Conservation (phyloP, 164 flowering plant species). For the Aristolochia contorta region DNA sequence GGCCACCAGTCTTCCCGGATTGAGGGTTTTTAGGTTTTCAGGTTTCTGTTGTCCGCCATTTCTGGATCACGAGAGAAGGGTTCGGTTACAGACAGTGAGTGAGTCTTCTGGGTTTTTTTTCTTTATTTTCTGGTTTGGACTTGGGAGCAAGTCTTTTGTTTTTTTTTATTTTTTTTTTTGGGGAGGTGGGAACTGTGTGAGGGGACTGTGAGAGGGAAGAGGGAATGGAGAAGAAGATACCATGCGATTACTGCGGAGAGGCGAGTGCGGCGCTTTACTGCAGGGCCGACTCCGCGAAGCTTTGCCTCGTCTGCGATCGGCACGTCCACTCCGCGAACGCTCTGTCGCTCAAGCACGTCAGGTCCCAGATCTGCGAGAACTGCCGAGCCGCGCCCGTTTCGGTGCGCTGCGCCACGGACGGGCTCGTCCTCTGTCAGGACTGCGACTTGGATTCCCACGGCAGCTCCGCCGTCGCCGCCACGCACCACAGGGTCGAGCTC, state of each 20-base stretch:
- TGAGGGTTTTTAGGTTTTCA: no score
- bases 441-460: conserved; percentile 71
- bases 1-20: no score
- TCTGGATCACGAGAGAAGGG: no score
- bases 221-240: conserved; percentile 15
- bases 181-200: no score
- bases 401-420: conserved; percentile 39
- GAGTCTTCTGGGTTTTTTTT: no score
- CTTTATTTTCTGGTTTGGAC: no score
- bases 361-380: conserved; percentile 62
- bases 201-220: not conserved
- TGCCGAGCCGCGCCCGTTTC: conserved; percentile 49
- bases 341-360: conserved; percentile 46
- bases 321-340: conserved; percentile 72
- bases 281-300: conserved; percentile 76
- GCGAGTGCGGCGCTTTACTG: conserved; percentile 57
- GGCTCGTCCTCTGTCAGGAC: conserved; percentile 45
- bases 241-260: conserved; percentile 65
- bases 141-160: no score
- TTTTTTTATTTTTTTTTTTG: no score
- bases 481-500: conserved; percentile 33
- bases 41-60: no score
- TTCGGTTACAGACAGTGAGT: no score
- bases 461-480: conserved; percentile 31
- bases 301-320: conserved; percentile 56